Evolutionary conservation across 2,329 filamentous ascomycete genomes (phyloP).

Genomic region (Sordariomycetes sp.): DNA sequence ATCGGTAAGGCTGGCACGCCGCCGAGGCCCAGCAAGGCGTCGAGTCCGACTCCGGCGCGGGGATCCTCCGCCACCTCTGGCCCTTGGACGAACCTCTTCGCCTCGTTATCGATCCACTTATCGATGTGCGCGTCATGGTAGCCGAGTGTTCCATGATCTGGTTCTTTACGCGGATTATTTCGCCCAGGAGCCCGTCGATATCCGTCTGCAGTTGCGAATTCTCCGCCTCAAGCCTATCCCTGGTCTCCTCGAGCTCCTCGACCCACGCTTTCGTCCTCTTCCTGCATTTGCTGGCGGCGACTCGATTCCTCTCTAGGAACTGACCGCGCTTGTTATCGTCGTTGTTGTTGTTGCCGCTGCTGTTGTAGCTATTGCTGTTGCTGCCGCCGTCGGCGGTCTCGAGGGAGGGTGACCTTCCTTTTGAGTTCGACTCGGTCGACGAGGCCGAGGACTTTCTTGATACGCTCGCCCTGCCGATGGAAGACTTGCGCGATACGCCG

Average conservation of each 20-base stretch:
- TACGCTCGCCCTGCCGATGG: conserved; percentile 5
- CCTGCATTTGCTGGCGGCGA: conserved; percentile 65
- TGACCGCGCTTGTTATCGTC: conserved; percentile 37
- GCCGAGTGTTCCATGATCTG: conserved; percentile 38
- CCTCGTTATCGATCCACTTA: conserved; percentile 41
- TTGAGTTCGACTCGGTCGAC: conserved; percentile 3
- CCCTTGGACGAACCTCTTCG: conserved; percentile 31
- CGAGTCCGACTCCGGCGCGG: background rate
- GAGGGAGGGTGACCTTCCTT: conserved; percentile 17
- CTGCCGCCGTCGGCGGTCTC: too few relatives aligned
- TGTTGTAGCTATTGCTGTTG: conserved; percentile 11
- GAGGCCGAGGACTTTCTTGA: conserved; percentile 10
- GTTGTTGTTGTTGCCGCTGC: conserved; percentile 13
- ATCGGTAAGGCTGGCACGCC: background rate
- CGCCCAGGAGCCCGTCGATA: conserved; percentile 27
- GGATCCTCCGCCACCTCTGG: background rate
- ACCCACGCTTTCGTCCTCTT: conserved; percentile 53
- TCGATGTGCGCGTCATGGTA: conserved; percentile 44
- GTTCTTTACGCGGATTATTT: conserved; percentile 36
- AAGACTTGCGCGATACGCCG: conserved; percentile 7
- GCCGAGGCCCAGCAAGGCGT: background rate
- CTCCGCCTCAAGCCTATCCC: conserved; percentile 29
- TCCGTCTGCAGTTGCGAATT: conserved; percentile 31
- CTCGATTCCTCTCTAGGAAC: conserved; percentile 59
- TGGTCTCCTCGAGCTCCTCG: conserved; percentile 34